Evolutionary conservation across 2,329 filamentous ascomycete species (phyloP), one percentile per base, ranked within the genome.

Genomic region (Rhynchosporium graminicola): DNA sequence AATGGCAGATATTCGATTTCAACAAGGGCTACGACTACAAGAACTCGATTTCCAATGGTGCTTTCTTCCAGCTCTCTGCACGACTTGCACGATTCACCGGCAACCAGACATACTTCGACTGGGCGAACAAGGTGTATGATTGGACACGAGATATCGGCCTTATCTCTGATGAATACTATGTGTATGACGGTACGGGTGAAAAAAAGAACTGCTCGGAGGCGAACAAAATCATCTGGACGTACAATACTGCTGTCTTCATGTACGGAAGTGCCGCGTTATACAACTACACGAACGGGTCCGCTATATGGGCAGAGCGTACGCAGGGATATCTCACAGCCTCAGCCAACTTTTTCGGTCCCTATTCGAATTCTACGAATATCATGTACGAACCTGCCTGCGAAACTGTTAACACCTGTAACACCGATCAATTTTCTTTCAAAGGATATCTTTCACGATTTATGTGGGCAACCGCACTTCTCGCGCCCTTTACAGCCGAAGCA

Each of bases 11-110:
- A 68, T 93, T 88, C 74, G 77, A 82, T 1, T 84, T 83, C 69
- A 94, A 96, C 73, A 86, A 86, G 65, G 92, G 91, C 13, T 87
- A 92, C 74, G 82, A 86, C 71, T 95, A 96, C 82, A 95, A 93
- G 77, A 94, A 94, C 77, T 83, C 87, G 15, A 85, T 93, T 69
- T 87, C 87, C 65, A 95, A 95, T 74, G 91, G 90, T 47, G 87
- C 87, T n/a, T 86, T 95, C 73, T 93, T 96, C 75, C 88, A 93
- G 71, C 81, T 96, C 12, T 87, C 88, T 3, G 90, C 91, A 0
- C 87, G 91, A 20, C 80, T 94, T 13, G 89, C 87, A 31, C 84
- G 87, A 52, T 87, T 85, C 63, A 90, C 87, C 0, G 85, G 85
- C 15, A 87, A 90, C 70, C 74, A 82, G 56, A 88, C 83, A 0